Evolutionary conservation across 2,329 filamentous ascomycete genomes (phyloP), one percentile per base, ranked within the genome.

Genomic region (Colletotrichum truncatum): DNA sequence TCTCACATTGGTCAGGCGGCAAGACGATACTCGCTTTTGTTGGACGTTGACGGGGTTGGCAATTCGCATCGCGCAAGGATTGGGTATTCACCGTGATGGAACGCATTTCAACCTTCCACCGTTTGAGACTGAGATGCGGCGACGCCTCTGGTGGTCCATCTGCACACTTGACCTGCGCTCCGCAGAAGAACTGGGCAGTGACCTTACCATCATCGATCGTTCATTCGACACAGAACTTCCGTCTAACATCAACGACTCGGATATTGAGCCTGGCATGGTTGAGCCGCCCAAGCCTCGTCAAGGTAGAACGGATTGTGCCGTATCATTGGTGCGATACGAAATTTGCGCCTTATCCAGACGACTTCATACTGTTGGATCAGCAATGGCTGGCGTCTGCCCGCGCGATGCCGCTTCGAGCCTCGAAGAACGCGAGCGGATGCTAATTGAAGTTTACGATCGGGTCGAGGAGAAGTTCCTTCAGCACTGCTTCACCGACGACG

Each of bases 61-160:
- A 4, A 80, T 87, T n/a, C 82, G 88, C 6, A 85, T 90, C 38
- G 87, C 82, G 4, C 86, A 88, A 69, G 83, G 85, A 3, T 82
- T 89, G 69, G 88, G 88, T 1, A 77, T 91, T 2, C 88, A 91
- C 69, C 82, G 85, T 5, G 87, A 90, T 55, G 81, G 82, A 10
- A 76, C 77, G 4, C 74, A 80, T 46, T 80, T 89, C 36, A 81
- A 80, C 1, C 76, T 91, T 4, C 79, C 82, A 0, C 84, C 86
- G 0, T 89, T 87, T 62, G 87, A 90, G 59, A 82, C 82, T 1
- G 87, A 91, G 71, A 84, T 89, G 74, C 80, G 88, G 36, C 80
- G 88, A 21, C 80, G 89, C 2, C 72, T 90, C 0, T 91, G 88
- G 85, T 89, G 86, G 82, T 79, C 84, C n/a, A 80, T 91, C 9